Evolutionary conservation across 2,329 filamentous ascomycete genomes (phyloP), one percentile per base, ranked within the genome.

Genomic region (Colletotrichum falcatum): DNA sequence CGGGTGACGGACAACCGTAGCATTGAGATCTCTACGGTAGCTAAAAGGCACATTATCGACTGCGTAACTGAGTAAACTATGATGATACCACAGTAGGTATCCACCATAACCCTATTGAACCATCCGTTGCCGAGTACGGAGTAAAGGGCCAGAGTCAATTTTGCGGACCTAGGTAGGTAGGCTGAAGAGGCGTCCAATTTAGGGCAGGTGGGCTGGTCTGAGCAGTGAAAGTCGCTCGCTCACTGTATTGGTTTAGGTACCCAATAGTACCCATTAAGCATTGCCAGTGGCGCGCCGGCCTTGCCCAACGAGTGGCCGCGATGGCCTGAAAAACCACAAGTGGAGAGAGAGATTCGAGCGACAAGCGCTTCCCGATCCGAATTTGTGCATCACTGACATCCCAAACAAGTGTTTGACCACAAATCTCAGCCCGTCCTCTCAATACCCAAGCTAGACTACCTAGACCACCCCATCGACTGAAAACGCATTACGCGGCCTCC

Each of bases 381-480:
- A n/a, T 48, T 48, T 42, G 48, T 48, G 55, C 20, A 39, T 49
- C 39, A 65, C 46, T 65, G 66, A 54, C 67, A 58, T 61, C 58
- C 58, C 66, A 67, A 53, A 66, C 67, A 62, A 62, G 63, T 35
- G 66, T 70, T 70, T 70, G 66, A 70, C 66, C 62, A 51, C 58
- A 39, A 54, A 53, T 58, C 53, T 66, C 51, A 61, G 67, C 63
- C 67, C 56, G 54, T 46, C 30, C 30, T 48, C n/a, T 9, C 18
- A 12, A 58, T 14, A 35, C 33, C 3, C 9, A 35, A 35, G 8
- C 33, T 35, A 35, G 16, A 3, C 11, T 8, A 20, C 55, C 49
- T 30, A 46, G 7, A 37, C 61, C 46, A 44, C 59, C 28, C 20
- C 12, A 2, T 60, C 12, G 44, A 16, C 59, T 37, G 3, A 12